Conservation (phyloP, 768 basidiomycete species). For the Rhodotorula babjevae region DNA sequence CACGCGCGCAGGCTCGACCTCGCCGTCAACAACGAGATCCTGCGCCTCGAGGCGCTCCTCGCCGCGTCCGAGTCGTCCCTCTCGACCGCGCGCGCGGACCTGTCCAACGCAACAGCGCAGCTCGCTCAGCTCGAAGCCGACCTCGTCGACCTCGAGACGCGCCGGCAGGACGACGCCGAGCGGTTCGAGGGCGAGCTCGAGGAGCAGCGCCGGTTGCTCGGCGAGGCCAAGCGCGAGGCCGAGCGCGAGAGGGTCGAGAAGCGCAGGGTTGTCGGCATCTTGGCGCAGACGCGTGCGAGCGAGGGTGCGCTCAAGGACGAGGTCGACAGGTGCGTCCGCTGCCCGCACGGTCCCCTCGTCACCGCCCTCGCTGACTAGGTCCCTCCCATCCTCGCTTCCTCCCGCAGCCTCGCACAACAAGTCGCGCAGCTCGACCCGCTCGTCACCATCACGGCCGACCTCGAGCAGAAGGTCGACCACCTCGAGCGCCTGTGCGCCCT, state of each 20-base stretch:
- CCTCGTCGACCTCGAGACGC: slow-evolving; percentile 8
- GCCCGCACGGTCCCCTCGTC: not conserved
- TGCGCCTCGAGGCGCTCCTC: slow-evolving; percentile 56
- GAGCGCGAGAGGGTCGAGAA: slow-evolving; percentile 22
- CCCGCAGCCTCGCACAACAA: slow-evolving; percentile 58
- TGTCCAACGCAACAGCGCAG: not conserved
- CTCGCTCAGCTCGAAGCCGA: slow-evolving; percentile 5
- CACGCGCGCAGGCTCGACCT: slow-evolving; percentile 16
- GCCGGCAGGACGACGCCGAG: slow-evolving; percentile 52
- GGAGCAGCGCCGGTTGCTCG: slow-evolving; percentile 53
- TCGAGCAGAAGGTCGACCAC: slow-evolving; percentile 23
- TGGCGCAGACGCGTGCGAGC: slow-evolving; percentile 16
- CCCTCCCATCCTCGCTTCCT: too few species aligned
- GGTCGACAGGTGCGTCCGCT: not conserved
- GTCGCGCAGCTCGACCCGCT: slow-evolving; percentile 59
- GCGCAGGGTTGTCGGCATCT: slow-evolving; percentile 25
- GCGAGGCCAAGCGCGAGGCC: slow-evolving; percentile 11
- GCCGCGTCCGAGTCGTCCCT: not conserved
- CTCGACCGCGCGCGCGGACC: not conserved
- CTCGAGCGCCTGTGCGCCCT: slow-evolving; percentile 58
- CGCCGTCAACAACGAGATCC: slow-evolving; percentile 48
- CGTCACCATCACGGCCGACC: not conserved
- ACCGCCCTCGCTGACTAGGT: too few species aligned
- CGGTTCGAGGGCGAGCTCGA: slow-evolving; percentile 55
- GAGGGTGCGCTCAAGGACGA: not conserved